Evolutionary conservation across 2,329 filamentous ascomycete genomes (phyloP), one percentile per base, ranked within the genome.

Genomic region (Westerdykella sp.): DNA sequence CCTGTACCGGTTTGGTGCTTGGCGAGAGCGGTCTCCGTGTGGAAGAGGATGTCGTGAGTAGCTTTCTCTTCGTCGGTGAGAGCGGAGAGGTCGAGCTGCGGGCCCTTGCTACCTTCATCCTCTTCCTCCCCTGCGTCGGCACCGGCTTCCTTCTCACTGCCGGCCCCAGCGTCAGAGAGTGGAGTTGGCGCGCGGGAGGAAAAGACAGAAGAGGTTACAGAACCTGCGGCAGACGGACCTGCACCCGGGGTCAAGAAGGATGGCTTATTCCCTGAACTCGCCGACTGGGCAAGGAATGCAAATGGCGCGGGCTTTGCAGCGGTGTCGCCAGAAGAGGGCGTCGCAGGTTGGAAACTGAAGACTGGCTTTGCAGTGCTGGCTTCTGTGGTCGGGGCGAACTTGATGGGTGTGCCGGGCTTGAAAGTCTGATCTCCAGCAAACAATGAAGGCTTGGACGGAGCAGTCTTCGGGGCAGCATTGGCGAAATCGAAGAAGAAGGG

Each of bases 101-200:
- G 51, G 11, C 53, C 51, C 34, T 57, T 59, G 25, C 46, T 42
- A n/a, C 51, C 56, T 14, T 62, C 61, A 13, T 65, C 60, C 2
- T 61, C 55, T 4, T 62, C 59, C 13, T 57, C 55, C 1, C 47
- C 50, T 11, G 43, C 42, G n/a, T 46, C 46, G 16, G 51, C 55
- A 13, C 51, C 55, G 9, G 60, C 54, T 3, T 59, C 54, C 21
- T 60, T 48, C 6, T 47, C 59, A 37, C 50, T 64, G 25, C 25
- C 25, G 4, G 50, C 54, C 34, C 65, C 63, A 1, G 53, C 55
- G 34, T 65, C 65, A 5, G 65, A 66, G 6, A 59, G 40, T 7
- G 65, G 65, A 9, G 65, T 68, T 13, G 51, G 52, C 31, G 65
- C 65, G 22, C 65, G 65, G 4, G 65, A 66, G 4, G 61, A 60